Evolutionary conservation across 2,329 filamentous ascomycete genomes (phyloP), one percentile per base, ranked within the genome.

Genomic region (Colletotrichum higginsianum): DNA sequence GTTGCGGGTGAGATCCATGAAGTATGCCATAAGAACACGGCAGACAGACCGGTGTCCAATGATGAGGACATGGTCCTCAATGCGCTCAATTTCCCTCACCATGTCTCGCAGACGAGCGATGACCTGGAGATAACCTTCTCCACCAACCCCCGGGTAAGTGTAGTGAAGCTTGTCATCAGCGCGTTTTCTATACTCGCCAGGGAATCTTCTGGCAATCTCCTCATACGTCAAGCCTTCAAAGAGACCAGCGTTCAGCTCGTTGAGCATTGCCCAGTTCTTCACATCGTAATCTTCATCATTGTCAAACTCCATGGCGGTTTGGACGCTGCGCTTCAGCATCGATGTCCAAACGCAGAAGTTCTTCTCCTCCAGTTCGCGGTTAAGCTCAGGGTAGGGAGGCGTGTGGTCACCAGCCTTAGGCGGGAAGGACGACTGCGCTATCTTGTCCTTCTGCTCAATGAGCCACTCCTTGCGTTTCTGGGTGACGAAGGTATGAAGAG

Each of bases 341-440:
- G 94, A 97, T 0, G 96, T 98, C 96, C 96, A 99, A 18, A 99
- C 94, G 81, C 96, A 99, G 80, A 98, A 98, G 79, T 94, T 94
- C 85, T 98, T 97, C 78, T 93, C 89, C 40, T 93, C 89, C 40
- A 91, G 84, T 60, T 92, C 91, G 61, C 87, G 87, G 73, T 90
- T 88, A 76, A 92, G 92, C 79, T 98, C 94, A 0, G 96, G 96
- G 78, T 99, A 98, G 0, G 96, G 96, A 5, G 96, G 96, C 0
- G 96, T 98, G 75, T 93, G 93, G 82, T 98, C 96, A 67, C 96
- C 96, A 0, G 95, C 92, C 52, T 92, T 89, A 1, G 96, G 96
- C n/a, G 96, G 95, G 81, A 97, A 97, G 69, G 93, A 92, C 1
- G 92, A 92, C 74, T 92, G 89, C 46, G 91, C 89, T 73, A 92